phyloP scores from a whole-genome alignment of 306 rosid genomes.

The Vigna angularis region DNA sequence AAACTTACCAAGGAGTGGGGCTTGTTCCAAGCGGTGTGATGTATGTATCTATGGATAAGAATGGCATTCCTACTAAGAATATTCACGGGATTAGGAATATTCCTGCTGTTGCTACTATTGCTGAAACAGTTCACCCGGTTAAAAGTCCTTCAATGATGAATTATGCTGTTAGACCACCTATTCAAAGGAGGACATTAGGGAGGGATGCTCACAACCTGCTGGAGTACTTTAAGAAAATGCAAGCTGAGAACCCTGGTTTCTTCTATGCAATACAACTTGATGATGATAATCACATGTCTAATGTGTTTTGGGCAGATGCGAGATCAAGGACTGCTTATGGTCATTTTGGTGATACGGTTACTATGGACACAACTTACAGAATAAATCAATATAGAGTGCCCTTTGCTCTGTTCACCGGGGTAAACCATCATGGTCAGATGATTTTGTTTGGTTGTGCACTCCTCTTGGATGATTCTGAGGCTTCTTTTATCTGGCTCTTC shows the following conservation, averaged over 20 bases:
- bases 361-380: constrained; percentile 77
- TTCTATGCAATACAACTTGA: constrained; percentile 93
- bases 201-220: constrained; percentile 88
- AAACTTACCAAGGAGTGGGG: constrained; percentile 75
- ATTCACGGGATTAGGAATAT: constrained; percentile 57
- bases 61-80: constrained; percentile 55
- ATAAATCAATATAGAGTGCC: constrained; percentile 81
- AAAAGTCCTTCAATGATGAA: constrained; percentile 54
- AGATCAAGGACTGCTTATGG: constrained; percentile 88
- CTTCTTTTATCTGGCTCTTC: constrained; percentile 82
- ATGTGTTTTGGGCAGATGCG: constrained; percentile 90
- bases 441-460: constrained; percentile 92
- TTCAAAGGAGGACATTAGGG: constrained; percentile 73
- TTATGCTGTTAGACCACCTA: constrained; percentile 55
- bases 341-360: constrained; percentile 86
- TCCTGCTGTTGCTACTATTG: constrained; percentile 43
- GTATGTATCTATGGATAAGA: constrained; percentile 82
- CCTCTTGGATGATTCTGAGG: constrained; percentile 89
- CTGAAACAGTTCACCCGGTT: constrained; percentile 55
- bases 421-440: constrained; percentile 89
- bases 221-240: constrained; percentile 95
- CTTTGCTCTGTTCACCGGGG: constrained; percentile 85
- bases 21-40: constrained; percentile 93
- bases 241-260: constrained; percentile 93
- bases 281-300: constrained; percentile 82